These are phyloP conservation scores for Diaporthe humulicola DNA, from an alignment of 2,329 filamentous ascomycete species.

Conservation along the genomic window DNA sequence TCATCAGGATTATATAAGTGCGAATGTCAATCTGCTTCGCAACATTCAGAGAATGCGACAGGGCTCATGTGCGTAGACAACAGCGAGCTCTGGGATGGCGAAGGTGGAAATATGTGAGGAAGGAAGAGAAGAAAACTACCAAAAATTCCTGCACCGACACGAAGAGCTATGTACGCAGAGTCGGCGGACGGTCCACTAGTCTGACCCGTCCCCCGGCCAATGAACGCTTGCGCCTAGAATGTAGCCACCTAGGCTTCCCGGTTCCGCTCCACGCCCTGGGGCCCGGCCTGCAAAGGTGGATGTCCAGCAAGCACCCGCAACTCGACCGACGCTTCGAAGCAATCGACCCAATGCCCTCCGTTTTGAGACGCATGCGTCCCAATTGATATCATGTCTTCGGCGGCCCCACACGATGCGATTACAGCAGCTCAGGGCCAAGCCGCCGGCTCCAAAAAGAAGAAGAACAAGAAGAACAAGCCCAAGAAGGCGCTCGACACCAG, in stretches of 20 bases:
- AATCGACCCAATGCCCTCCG: slow-evolving; percentile 37
- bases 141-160: slow-evolving; percentile 37
- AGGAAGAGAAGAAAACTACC: slow-evolving; percentile 53
- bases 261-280: slow-evolving; percentile 24
- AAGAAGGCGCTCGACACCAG: slow-evolving; percentile 37
- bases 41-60: slow-evolving; percentile 38
- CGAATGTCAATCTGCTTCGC: slow-evolving; percentile 39
- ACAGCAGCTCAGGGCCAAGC: slow-evolving; percentile 35
- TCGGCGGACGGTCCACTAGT: background rate
- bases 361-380: slow-evolving; percentile 37
- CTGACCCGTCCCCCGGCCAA: slow-evolving; percentile 18
- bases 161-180: slow-evolving; percentile 13
- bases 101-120: slow-evolving; percentile 64
- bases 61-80: slow-evolving; percentile 47
- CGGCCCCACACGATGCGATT: slow-evolving; percentile 39
- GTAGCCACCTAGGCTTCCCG: slow-evolving; percentile 10
- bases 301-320: slow-evolving; percentile 28
- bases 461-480: slow-evolving; percentile 40
- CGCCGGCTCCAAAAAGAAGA: slow-evolving; percentile 36
- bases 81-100: slow-evolving; percentile 50
- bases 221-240: slow-evolving; percentile 10
- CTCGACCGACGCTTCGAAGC: slow-evolving; percentile 28
- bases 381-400: slow-evolving; percentile 41
- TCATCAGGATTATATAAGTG: slow-evolving; percentile 41
- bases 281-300: slow-evolving; percentile 25